Base-by-base conservation (phyloP, 805 yeast species). In the Candida jianshihensis region DNA sequence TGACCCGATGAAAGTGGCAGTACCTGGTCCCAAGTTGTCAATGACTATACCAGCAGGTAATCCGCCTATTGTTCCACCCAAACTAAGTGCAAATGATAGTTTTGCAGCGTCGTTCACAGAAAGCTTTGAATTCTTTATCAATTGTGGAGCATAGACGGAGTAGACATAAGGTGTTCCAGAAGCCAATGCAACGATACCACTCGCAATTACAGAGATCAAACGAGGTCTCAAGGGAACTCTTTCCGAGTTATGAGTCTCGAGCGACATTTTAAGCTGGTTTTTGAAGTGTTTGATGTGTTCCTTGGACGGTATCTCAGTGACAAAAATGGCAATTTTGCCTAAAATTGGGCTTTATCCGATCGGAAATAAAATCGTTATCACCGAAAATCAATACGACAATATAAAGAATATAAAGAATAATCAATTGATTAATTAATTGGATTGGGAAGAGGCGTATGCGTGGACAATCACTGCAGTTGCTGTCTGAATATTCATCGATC, bases 401-500 rank as follows among this genome's bases (percentile, higher is more conserved):
- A 13, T 20, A 30, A 19, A 10, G n/a, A n/a, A n/a, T 21, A 21
- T 21, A 21, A 21, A 21, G 24, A 21, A 21, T 11, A 21, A 11
- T 11, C 24, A 7, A 8, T 21, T 11, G 24, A 7, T 11, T 8
- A 21, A 21, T 8, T 8, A 21, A 8, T 11, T 30, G 19, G 21
- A 17, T 29, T 41, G 46, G 12, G 37, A 33, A 2, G 53, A 43
- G 1, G 94, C 78, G 51, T 90, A 89, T 0, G 96, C 92, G 59
- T 89, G 95, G 6, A 88, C 96, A 35, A 89, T 75, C 16, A 89
- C 88, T 0, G 97, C 97, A 1, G 97, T 80, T 1, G 97, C 97
- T 0, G 97, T 89, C 61, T 89, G 97, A 42, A 89, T 89, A 53
- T 89, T 89, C 97, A 89, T 89, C 1, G 96, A 88, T 47, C 97